phyloP scores from a whole-genome alignment of 257 asterid genomes.

The Petunia axillaris region DNA sequence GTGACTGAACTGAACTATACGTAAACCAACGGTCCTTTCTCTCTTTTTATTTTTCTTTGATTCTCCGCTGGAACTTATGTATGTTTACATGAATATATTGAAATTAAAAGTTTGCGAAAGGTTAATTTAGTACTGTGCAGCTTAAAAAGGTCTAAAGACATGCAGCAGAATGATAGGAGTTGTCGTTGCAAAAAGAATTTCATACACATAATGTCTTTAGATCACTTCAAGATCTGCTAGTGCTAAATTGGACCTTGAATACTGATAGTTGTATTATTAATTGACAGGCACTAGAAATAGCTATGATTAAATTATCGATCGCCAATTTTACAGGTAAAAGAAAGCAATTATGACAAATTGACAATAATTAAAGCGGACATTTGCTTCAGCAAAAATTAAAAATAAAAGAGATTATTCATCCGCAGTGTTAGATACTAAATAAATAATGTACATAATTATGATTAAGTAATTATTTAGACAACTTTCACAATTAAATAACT shows the following conservation, averaged over 20 bases:
- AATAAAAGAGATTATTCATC: no score
- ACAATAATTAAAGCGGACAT: not conserved
- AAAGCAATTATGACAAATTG: slow-evolving; percentile 18
- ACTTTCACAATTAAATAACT: no score
- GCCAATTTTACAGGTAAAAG: slow-evolving; percentile 24
- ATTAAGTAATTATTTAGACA: not conserved
- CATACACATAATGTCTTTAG: not conserved
- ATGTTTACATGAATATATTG: no score
- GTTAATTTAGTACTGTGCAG: not conserved
- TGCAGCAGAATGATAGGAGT: not conserved
- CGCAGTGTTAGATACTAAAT: no score
- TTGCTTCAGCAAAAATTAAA: not conserved
- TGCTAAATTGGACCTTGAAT: slow-evolving; percentile 18
- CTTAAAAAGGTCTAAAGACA: not conserved
- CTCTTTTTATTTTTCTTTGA: no score
- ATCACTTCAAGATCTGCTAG: not conserved
- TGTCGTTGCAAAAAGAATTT: not conserved
- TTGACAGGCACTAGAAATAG: slow-evolving; percentile 19
- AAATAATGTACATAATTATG: not conserved
- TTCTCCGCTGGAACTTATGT: no score
- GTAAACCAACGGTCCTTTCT: no score
- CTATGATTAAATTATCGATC: slow-evolving; percentile 20
- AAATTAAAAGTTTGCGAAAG: no score
- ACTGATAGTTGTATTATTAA: slow-evolving; percentile 22
- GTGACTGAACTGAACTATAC: no score